Evolutionary conservation across 2,329 filamentous ascomycete species (phyloP).

Genomic region (Exophiala lecanii-corni): DNA sequence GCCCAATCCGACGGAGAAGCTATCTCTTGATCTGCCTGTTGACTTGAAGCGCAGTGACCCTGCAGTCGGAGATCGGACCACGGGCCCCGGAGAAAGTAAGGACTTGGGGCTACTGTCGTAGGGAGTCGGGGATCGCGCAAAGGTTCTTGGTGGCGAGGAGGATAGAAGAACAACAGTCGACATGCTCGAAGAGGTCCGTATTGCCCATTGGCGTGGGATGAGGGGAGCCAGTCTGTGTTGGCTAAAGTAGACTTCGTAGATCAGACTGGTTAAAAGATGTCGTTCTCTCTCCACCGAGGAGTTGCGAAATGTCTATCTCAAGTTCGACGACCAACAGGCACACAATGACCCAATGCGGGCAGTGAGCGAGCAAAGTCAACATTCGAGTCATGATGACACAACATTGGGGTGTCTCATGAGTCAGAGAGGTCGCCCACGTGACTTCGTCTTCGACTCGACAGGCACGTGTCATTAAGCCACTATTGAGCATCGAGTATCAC

Average conservation of each 20-base stretch:
- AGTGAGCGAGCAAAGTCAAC: too few relatives aligned
- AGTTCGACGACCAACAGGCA: too few relatives aligned
- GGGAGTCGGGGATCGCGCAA: conserved; percentile 32
- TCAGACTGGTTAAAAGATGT: too few relatives aligned
- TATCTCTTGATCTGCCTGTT: conserved; percentile 16
- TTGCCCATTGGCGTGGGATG: conserved; percentile 18
- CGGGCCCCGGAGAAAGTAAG: conserved; percentile 28
- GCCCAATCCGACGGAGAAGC: conserved; percentile 14
- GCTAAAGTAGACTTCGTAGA: background rate
- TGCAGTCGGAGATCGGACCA: conserved; percentile 19
- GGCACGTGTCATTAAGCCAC: too few relatives aligned
- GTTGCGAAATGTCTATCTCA: too few relatives aligned
- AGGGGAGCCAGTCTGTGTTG: conserved; percentile 15
- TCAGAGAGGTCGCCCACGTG: too few relatives aligned
- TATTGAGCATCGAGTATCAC: too few relatives aligned
- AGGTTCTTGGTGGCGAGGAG: conserved; percentile 36
- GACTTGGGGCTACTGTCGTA: conserved; percentile 26
- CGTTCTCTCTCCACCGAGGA: too few relatives aligned
- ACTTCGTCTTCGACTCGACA: too few relatives aligned
- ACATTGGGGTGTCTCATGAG: background rate
- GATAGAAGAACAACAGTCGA: conserved; percentile 38
- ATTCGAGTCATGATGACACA: too few relatives aligned
- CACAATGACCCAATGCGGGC: too few relatives aligned
- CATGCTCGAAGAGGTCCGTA: conserved; percentile 23
- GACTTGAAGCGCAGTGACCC: conserved; percentile 15